Percentiles rank a stretch among this genome's conserved stretches.
Conservation (phyloP, 805 yeast genomes). For the Pichia deserticola region DNA sequence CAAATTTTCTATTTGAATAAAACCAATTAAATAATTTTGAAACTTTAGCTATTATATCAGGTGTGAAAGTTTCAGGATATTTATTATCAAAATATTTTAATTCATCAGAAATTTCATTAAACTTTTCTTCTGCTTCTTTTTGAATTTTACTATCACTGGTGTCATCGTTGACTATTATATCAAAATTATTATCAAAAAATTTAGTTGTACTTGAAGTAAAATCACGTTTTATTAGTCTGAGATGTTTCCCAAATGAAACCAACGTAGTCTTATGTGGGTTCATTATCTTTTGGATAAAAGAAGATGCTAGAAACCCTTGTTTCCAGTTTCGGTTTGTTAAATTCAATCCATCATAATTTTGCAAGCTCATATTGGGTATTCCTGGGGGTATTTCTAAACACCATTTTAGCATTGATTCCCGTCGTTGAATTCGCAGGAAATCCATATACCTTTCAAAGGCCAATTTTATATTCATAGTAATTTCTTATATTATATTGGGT, state of each 20-base stretch:
- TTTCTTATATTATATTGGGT: no score
- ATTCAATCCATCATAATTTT: not conserved
- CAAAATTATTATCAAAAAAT: slow-evolving; percentile 22
- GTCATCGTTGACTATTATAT: slow-evolving; percentile 12
- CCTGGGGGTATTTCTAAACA: slow-evolving; percentile 13
- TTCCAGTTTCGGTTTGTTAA: not conserved
- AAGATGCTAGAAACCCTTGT: slow-evolving; percentile 13
- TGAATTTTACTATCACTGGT: slow-evolving; percentile 2
- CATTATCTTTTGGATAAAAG: not conserved
- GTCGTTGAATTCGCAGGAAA: slow-evolving; percentile 16
- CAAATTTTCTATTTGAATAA: slow-evolving; percentile 13
- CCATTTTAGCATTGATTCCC: slow-evolving; percentile 25
- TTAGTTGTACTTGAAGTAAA: slow-evolving; percentile 17
- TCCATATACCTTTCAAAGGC: slow-evolving; percentile 24
- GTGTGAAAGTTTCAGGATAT: slow-evolving; percentile 6
- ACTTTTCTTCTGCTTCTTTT: slow-evolving; percentile 9
- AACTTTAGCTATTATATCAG: slow-evolving; percentile 8
- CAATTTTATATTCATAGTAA: slow-evolving; percentile 18
- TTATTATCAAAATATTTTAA: slow-evolving; percentile 1
- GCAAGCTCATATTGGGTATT: not conserved
- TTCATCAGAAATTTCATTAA: not conserved
- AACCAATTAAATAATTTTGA: slow-evolving; percentile 18
- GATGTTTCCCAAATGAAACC: not conserved
- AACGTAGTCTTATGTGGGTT: slow-evolving; percentile 1
- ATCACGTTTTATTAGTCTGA: slow-evolving; percentile 13